phyloP scores from a whole-genome alignment of 116 monocot species.

The Dioscorea cayenensis region DNA sequence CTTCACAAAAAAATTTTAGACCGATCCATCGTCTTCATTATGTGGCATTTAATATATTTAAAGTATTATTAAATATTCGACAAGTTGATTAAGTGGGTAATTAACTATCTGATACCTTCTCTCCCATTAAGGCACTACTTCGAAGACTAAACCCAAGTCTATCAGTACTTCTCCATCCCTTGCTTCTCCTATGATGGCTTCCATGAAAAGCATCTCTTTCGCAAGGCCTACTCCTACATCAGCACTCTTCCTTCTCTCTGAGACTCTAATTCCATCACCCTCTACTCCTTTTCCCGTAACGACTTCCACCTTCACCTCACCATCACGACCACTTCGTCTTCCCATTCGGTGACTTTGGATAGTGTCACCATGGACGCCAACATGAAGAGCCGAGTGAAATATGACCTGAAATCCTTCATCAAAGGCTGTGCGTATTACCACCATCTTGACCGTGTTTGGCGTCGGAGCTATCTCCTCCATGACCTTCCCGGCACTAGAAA shows the following conservation, averaged over 20 bases:
- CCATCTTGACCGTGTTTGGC: constrained; percentile 62
- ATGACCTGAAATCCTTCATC: constrained; percentile 52
- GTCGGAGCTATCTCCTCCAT: constrained; percentile 72
- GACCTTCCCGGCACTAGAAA: constrained; percentile 80
- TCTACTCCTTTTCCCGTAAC: constrained; percentile 41
- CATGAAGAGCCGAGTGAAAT: constrained; percentile 34
- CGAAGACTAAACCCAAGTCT: constrained; percentile 36
- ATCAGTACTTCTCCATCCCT: constrained; percentile 66
- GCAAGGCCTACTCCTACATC: constrained; percentile 51
- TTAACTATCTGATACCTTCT: too few relatives aligned
- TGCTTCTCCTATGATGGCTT: constrained; percentile 10
- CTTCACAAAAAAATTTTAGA: too few relatives aligned
- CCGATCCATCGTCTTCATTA: too few relatives aligned
- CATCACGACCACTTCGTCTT: constrained; percentile 12
- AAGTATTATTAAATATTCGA: too few relatives aligned
- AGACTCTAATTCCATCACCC: constrained; percentile 37
- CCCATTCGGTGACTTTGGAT: constrained; percentile 57
- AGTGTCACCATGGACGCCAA: constrained; percentile 51
- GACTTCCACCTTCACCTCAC: constrained; percentile 28
- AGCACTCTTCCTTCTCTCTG: constrained; percentile 73
- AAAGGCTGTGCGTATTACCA: constrained; percentile 53
- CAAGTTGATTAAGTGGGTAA: too few relatives aligned
- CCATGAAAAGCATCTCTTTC: constrained; percentile 67
- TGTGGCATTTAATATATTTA: too few relatives aligned
- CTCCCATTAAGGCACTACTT: constrained; percentile 27